These are phyloP conservation scores for Royoungia palumana DNA, from an alignment of 768 basidiomycete species.

Conservation along the genomic window DNA sequence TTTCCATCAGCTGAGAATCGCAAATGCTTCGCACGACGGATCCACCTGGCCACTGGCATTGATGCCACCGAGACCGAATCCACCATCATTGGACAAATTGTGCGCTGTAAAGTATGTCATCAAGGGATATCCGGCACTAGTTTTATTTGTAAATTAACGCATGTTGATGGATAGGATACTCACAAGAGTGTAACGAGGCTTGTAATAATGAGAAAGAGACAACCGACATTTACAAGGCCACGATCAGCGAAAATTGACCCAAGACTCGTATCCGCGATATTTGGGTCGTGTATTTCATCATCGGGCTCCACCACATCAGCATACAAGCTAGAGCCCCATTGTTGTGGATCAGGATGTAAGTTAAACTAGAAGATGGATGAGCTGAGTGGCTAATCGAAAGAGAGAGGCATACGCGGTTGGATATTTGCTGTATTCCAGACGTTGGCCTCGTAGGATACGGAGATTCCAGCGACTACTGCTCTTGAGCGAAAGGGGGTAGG, in stretches of 20 bases:
- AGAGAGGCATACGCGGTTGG: conserved; percentile 38
- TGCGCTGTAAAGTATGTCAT: conserved; percentile 36
- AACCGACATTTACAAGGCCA: conserved; percentile 71
- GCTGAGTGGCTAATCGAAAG: not conserved
- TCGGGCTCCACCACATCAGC: conserved; percentile 58
- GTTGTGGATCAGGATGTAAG: conserved; percentile 60
- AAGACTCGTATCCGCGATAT: conserved; percentile 32
- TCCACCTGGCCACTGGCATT: conserved; percentile 70
- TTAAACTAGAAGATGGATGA: conserved; percentile 46
- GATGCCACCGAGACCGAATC: conserved; percentile 65
- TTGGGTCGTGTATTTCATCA: conserved; percentile 72
- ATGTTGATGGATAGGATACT: conserved; percentile 22
- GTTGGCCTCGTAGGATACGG: conserved; percentile 43
- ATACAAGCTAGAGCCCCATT: conserved; percentile 62
- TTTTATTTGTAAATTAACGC: not conserved
- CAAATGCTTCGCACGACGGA: not conserved
- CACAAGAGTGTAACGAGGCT: conserved; percentile 58
- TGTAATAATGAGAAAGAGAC: conserved; percentile 52
- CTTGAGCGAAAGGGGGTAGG: not conserved
- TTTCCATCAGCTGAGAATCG: not conserved
- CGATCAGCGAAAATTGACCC: conserved; percentile 49
- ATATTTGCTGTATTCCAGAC: conserved; percentile 36
- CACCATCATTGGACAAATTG: conserved; percentile 35
- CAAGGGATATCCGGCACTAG: conserved; percentile 44
- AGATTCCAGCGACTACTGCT: conserved; percentile 23